phyloP scores from a whole-genome alignment of 2,329 filamentous ascomycete genomes.

The Diaporthe vexans region DNA sequence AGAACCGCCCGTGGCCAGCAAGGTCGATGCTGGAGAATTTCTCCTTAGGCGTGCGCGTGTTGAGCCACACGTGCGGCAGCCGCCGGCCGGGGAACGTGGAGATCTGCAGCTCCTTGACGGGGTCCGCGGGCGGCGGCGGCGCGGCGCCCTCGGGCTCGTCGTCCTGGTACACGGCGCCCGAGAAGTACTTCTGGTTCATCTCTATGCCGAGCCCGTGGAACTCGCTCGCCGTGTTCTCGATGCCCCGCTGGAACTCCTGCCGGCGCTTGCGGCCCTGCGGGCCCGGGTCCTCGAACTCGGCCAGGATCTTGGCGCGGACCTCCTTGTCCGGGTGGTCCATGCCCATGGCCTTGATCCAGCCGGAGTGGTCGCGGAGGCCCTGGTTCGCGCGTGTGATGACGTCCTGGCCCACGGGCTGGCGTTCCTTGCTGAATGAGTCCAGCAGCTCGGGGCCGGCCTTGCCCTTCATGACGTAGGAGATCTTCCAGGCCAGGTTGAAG shows the following conservation, averaged over 20 bases:
- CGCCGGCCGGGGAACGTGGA: constrained; percentile 71
- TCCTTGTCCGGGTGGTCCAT: constrained; percentile 55
- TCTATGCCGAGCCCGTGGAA: constrained; percentile 70
- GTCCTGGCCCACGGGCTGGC: constrained; percentile 62
- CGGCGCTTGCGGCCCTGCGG: constrained; percentile 55
- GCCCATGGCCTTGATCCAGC: constrained; percentile 62
- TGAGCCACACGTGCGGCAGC: constrained; percentile 75
- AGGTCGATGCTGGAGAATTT: constrained; percentile 71
- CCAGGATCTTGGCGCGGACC: constrained; percentile 55
- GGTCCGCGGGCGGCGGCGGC: constrained; percentile 52
- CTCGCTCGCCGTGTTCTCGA: constrained; percentile 60
- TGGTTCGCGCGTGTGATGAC: constrained; percentile 70
- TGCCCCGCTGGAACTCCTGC: constrained; percentile 55
- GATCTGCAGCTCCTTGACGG: constrained; percentile 57
- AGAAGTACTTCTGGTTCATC: constrained; percentile 70
- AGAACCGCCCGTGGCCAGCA: constrained; percentile 67
- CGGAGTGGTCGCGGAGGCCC: constrained; percentile 65
- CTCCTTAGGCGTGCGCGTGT: constrained; percentile 59
- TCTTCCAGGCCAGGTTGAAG: constrained; percentile 69
- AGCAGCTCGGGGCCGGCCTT: constrained; percentile 56
- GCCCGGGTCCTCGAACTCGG: constrained; percentile 56
- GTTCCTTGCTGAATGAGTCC: constrained; percentile 59
- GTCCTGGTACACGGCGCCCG: constrained; percentile 57
- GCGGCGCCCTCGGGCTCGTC: constrained; percentile 61
- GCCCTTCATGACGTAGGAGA: constrained; percentile 61